Percentiles rank a stretch among this genome's conserved stretches.
Conservation (phyloP, 352 stramenopile genomes). For the Phytopythium montanum region DNA sequence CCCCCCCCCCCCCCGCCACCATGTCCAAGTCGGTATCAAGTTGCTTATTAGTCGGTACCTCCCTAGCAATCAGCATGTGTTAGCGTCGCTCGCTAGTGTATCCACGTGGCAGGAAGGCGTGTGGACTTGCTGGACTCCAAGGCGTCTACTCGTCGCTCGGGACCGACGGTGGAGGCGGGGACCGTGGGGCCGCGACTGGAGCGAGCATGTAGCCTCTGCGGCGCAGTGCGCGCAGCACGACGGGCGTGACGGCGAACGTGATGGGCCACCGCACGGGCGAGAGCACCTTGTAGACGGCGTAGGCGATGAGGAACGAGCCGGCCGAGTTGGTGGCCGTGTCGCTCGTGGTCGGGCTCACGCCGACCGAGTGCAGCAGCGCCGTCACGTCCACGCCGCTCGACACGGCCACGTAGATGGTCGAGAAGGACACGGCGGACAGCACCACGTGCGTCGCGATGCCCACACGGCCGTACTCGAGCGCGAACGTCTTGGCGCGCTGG, state of each 20-base stretch:
- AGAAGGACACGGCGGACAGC: constrained; percentile 72
- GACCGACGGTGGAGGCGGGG: constrained; percentile 13
- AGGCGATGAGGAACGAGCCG: constrained; percentile 75
- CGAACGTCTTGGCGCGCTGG: constrained; percentile 76
- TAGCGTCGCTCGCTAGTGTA: background rate
- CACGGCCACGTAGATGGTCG: constrained; percentile 66
- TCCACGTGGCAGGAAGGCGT: background rate
- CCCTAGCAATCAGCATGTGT: background rate
- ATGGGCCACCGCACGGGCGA: constrained; percentile 76
- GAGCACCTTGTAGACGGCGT: constrained; percentile 79
- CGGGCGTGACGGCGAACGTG: constrained; percentile 73
- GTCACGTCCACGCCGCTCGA: constrained; percentile 69
- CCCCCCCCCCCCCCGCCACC: no score
- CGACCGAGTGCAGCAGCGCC: constrained; percentile 41
- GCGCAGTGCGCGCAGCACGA: constrained; percentile 70
- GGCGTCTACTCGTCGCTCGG: constrained; percentile 5
- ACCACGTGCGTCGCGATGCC: constrained; percentile 74
- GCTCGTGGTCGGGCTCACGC: constrained; percentile 34
- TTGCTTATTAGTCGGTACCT: no score
- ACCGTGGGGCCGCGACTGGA: constrained; percentile 16
- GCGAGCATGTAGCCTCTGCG: constrained; percentile 71
- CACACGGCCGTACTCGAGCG: constrained; percentile 76
- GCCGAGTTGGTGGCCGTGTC: constrained; percentile 55
- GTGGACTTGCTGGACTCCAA: background rate
- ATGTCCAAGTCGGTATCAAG: no score